These are phyloP conservation scores for Neoboletus subvelutipes DNA, from an alignment of 768 basidiomycete species.

Conservation along the genomic window DNA sequence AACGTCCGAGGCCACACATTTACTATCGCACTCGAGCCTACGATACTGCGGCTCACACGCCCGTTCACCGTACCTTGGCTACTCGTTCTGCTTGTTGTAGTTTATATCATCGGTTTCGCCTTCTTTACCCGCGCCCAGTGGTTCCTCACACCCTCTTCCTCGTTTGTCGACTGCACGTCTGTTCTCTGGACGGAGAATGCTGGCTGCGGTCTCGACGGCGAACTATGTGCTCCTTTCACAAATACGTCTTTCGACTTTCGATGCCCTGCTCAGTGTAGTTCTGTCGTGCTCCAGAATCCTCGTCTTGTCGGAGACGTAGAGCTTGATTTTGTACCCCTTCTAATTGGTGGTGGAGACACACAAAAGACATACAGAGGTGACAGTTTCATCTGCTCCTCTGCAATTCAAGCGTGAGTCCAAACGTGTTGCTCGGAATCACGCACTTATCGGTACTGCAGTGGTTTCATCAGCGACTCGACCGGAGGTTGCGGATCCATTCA, in stretches of 20 bases:
- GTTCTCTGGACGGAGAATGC: conserved; percentile 70
- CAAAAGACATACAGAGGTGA: conserved; percentile 78
- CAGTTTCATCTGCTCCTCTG: conserved; percentile 82
- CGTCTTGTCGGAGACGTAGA: conserved; percentile 68
- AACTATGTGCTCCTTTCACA: conserved; percentile 61
- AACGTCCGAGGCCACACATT: conserved; percentile 38
- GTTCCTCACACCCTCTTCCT: conserved; percentile 62
- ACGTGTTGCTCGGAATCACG: not conserved
- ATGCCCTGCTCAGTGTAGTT: conserved; percentile 72
- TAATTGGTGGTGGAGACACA: conserved; percentile 83
- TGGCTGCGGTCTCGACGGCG: conserved; percentile 73
- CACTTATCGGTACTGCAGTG: conserved; percentile 41
- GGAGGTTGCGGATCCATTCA: conserved; percentile 79
- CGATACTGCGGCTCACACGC: conserved; percentile 49
- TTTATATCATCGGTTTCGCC: conserved; percentile 69
- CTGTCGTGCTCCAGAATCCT: conserved; percentile 67
- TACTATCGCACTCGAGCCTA: conserved; percentile 53
- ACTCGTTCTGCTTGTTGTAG: conserved; percentile 51
- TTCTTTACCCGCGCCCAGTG: conserved; percentile 74
- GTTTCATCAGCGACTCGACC: conserved; percentile 56
- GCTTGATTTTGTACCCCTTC: conserved; percentile 65
- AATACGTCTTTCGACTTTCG: conserved; percentile 68
- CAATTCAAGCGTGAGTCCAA: conserved; percentile 68
- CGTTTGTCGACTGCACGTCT: conserved; percentile 66
- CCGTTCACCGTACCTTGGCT: conserved; percentile 53